Evolutionary conservation across 352 stramenopile genomes (phyloP).

Genomic region (Globisporangium recalcitrans): DNA sequence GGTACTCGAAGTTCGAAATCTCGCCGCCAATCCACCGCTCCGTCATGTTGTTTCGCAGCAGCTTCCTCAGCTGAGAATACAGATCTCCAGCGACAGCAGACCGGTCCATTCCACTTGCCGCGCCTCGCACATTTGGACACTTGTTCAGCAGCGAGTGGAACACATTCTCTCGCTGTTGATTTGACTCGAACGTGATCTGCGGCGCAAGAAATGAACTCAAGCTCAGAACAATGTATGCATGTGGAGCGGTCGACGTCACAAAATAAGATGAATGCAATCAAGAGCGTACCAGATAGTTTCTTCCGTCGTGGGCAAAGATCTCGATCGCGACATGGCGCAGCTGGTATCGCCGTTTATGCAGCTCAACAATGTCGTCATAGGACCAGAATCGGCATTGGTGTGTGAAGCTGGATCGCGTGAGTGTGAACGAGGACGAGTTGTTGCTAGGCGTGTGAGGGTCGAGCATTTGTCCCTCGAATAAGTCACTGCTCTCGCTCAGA

Average conservation of each 20-base stretch:
- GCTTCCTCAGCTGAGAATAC: slow-evolving; percentile 62
- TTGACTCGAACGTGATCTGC: slow-evolving; percentile 66
- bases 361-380: slow-evolving; percentile 68
- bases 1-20: slow-evolving; percentile 93
- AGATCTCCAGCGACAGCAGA: slow-evolving; percentile 41
- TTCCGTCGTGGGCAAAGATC: slow-evolving; percentile 66
- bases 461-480: neutral
- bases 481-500: neutral
- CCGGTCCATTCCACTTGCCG: slow-evolving; percentile 55
- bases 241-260: no score
- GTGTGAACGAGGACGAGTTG: neutral
- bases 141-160: slow-evolving; percentile 75
- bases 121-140: slow-evolving; percentile 63
- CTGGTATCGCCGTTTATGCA: slow-evolving; percentile 75
- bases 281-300: slow-evolving; percentile 62
- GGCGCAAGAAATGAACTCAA: neutral
- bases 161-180: slow-evolving; percentile 51
- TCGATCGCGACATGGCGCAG: slow-evolving; percentile 69
- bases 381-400: slow-evolving; percentile 71
- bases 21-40: slow-evolving; percentile 68
- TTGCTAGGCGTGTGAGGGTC: slow-evolving; percentile 4
- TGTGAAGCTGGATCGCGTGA: slow-evolving; percentile 31
- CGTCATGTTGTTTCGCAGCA: slow-evolving; percentile 72
- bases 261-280: no score
- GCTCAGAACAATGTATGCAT: neutral